A percentile compares a stretch with the other conserved stretches of the same genome.
Evolutionary conservation across 2,329 filamentous ascomycete species (phyloP).

Genomic region (Geosmithia flava): DNA sequence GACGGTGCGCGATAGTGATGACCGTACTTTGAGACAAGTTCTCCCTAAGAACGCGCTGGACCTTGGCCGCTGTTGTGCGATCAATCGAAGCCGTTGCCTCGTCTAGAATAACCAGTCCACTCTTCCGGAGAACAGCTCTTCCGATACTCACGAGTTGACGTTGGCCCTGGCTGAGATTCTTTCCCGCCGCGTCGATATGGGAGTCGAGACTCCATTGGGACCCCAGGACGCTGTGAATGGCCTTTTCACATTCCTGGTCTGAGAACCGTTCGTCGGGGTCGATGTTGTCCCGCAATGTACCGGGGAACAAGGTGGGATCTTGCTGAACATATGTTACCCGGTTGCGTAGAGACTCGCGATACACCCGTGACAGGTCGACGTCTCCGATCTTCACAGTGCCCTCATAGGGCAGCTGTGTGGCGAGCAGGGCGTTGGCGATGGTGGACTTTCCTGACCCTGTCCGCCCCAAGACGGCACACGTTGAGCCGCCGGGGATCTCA

Average conservation of each 20-base stretch:
- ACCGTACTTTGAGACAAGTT: conserved; percentile 45
- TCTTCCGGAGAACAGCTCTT: conserved; percentile 45
- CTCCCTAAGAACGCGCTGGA: conserved; percentile 43
- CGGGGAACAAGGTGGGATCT: conserved; percentile 49
- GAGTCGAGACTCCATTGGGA: conserved; percentile 31
- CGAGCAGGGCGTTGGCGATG: conserved; percentile 45
- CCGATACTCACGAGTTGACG: conserved; percentile 50
- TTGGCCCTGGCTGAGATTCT: conserved; percentile 51
- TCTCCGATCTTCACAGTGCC: conserved; percentile 42
- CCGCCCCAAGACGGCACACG: conserved; percentile 61
- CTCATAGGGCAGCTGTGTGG: conserved; percentile 35
- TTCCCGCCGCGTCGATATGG: conserved; percentile 45
- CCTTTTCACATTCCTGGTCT: conserved; percentile 33
- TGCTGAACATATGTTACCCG: conserved; percentile 53
- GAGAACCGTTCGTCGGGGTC: conserved; percentile 52
- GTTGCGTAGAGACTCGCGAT: conserved; percentile 42
- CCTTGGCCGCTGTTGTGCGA: conserved; percentile 40
- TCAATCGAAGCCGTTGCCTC: conserved; percentile 55
- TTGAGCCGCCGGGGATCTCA: conserved; percentile 53
- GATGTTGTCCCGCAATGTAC: conserved; percentile 49
- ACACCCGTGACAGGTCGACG: conserved; percentile 36
- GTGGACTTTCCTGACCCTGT: conserved; percentile 86
- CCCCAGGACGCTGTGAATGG: conserved; percentile 48
- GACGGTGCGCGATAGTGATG: conserved; percentile 53
- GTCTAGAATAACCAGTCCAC: conserved; percentile 49